Percentiles rank a stretch among this genome's conserved stretches.
Conservation (phyloP, 768 basidiomycete genomes). For the Leucosporidium yakuticum region DNA sequence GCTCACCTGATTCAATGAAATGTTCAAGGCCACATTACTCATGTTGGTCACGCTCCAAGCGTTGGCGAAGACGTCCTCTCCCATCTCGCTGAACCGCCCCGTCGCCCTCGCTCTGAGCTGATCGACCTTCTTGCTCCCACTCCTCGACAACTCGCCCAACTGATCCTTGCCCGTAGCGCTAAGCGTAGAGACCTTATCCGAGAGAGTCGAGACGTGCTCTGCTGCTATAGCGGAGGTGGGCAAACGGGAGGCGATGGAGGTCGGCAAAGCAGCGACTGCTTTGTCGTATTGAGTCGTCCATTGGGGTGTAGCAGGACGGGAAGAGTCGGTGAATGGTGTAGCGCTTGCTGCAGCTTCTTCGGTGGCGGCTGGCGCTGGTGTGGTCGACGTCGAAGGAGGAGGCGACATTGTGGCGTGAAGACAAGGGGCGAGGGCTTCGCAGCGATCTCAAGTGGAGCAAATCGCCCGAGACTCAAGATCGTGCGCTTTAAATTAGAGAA, state of each 20-base stretch:
- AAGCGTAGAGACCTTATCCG: too few species aligned
- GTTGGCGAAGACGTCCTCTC: neutral
- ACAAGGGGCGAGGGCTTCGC: too few species aligned
- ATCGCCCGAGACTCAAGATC: too few species aligned
- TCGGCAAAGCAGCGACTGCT: neutral
- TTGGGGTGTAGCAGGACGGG: neutral
- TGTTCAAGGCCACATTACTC: constrained; percentile 27
- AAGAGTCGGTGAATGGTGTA: neutral
- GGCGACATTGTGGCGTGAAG: too few species aligned
- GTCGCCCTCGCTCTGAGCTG: neutral
- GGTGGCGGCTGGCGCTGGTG: too few species aligned
- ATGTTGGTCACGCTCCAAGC: constrained; percentile 22
- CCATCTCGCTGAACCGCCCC: neutral
- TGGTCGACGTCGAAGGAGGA: too few species aligned
- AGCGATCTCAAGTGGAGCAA: too few species aligned
- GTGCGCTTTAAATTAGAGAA: too few species aligned
- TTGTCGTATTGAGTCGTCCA: constrained; percentile 18
- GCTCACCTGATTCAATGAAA: constrained; percentile 20
- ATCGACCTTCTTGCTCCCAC: neutral
- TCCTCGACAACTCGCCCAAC: neutral
- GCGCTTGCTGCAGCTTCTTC: too few species aligned
- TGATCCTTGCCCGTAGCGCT: neutral
- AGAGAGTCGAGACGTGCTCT: too few species aligned
- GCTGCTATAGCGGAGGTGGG: neutral
- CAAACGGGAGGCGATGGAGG: neutral